Evolutionary conservation across 345 rosid genomes (phyloP).

Genomic region (Gossypium thurberi): DNA sequence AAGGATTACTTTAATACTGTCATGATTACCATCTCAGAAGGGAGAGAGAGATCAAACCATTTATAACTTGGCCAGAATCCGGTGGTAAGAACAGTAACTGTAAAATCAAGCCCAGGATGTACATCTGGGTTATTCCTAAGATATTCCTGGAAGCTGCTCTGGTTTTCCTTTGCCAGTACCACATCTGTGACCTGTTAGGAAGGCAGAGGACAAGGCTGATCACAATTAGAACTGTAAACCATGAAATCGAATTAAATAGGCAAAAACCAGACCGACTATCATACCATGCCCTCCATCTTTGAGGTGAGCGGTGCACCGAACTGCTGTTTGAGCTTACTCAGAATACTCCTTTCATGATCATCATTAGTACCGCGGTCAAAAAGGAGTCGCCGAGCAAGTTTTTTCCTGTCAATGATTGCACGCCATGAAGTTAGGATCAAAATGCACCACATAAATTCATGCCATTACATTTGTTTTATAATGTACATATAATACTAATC

Average conservation of each 20-base stretch:
- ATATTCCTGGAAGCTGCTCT: constrained; percentile 49
- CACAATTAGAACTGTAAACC: neutral
- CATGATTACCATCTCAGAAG: constrained; percentile 48
- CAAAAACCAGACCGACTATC: neutral
- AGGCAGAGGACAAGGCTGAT: neutral
- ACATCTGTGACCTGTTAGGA: constrained; percentile 59
- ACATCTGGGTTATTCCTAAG: constrained; percentile 34
- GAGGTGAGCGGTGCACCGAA: constrained; percentile 60
- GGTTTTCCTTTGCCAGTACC: constrained; percentile 64
- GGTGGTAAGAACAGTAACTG: constrained; percentile 63
- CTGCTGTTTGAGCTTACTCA: constrained; percentile 57
- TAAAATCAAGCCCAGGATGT: constrained; percentile 52
- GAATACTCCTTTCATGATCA: constrained; percentile 53
- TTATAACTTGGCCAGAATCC: constrained; percentile 82
- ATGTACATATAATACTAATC: neutral
- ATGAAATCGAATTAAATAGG: neutral
- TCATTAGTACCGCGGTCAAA: constrained; percentile 50
- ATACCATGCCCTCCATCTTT: constrained; percentile 70
- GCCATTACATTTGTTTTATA: neutral
- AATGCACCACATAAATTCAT: neutral
- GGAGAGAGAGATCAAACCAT: constrained; percentile 56
- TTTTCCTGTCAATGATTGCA: constrained; percentile 38
- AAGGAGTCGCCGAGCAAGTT: constrained; percentile 53
- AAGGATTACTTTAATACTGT: neutral
- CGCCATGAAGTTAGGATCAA: neutral